Conservation (phyloP, 805 yeast genomes). For the Schizosaccharomyces cryophilus region DNA sequence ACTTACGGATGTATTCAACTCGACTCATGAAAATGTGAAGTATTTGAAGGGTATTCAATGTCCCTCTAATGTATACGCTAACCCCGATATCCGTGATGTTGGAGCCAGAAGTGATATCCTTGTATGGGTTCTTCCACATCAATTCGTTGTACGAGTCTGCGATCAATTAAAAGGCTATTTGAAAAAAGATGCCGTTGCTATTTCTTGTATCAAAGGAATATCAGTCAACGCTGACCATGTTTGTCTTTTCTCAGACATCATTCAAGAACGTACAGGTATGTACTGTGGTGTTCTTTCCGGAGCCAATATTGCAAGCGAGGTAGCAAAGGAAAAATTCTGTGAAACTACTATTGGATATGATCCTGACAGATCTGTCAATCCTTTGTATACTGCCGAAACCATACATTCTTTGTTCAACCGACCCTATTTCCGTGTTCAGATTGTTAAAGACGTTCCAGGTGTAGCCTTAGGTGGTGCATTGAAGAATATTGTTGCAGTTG, state of each 20-base stretch:
- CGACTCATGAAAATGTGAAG: constrained; percentile 76
- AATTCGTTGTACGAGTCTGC: constrained; percentile 61
- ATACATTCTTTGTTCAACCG: constrained; percentile 69
- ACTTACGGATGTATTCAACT: constrained; percentile 73
- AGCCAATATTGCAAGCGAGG: constrained; percentile 92
- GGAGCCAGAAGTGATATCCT: constrained; percentile 64
- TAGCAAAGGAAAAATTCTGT: constrained; percentile 85
- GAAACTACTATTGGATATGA: constrained; percentile 89
- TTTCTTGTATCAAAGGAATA: constrained; percentile 87
- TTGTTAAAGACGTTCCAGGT: constrained; percentile 81
- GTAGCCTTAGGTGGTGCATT: constrained; percentile 91
- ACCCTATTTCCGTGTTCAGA: constrained; percentile 92
- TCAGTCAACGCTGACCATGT: constrained; percentile 72
- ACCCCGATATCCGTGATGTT: constrained; percentile 56
- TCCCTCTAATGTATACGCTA: constrained; percentile 67
- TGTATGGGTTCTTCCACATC: constrained; percentile 92
- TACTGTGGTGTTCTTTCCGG: constrained; percentile 93
- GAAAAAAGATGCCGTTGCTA: constrained; percentile 50
- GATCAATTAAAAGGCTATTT: constrained; percentile 30
- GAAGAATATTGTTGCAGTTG: constrained; percentile 85
- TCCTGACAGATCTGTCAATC: constrained; percentile 19
- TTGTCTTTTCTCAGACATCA: constrained; percentile 53
- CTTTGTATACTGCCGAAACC: not conserved
- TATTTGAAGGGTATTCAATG: constrained; percentile 73
- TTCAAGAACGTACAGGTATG: constrained; percentile 57